Conservation (phyloP, 2,329 filamentous ascomycete species). For the Endoconidiophora laricicola region DNA sequence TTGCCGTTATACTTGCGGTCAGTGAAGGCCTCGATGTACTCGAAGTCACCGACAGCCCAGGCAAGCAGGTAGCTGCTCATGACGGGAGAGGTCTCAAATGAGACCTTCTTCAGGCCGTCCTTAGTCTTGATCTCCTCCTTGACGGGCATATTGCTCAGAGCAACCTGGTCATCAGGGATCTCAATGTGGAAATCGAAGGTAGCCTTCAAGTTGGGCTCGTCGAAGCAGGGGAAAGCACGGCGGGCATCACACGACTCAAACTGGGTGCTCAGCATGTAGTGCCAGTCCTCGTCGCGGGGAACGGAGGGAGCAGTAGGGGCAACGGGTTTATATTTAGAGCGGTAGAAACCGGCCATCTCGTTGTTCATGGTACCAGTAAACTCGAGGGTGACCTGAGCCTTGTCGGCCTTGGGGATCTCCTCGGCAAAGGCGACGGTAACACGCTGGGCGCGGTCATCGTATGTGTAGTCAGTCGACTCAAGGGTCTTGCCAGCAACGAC, state of each 20-base stretch:
- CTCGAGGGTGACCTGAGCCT: constrained; percentile 49
- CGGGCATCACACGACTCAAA: constrained; percentile 95
- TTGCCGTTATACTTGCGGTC: constrained; percentile 82
- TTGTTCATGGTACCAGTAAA: constrained; percentile 78
- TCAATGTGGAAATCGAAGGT: constrained; percentile 91
- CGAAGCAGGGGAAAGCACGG: constrained; percentile 91
- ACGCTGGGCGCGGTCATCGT: constrained; percentile 72
- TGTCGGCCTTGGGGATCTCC: constrained; percentile 49
- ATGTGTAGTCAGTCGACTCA: constrained; percentile 48
- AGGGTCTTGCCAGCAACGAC: constrained; percentile 21
- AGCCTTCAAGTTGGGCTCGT: constrained; percentile 93
- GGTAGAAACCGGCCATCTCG: constrained; percentile 84
- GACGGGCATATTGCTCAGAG: constrained; percentile 89
- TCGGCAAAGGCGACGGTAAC: constrained; percentile 61
- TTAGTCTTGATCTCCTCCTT: constrained; percentile 45
- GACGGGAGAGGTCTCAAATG: constrained; percentile 67
- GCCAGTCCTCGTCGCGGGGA: constrained; percentile 50
- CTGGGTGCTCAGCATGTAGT: constrained; percentile 82
- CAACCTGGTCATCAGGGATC: constrained; percentile 72
- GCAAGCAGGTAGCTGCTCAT: constrained; percentile 89
- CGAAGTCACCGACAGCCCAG: constrained; percentile 93
- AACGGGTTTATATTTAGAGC: constrained; percentile 79
- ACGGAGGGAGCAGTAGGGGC: constrained; percentile 58
- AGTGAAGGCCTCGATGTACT: constrained; percentile 86
- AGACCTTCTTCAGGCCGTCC: constrained; percentile 54